These are phyloP conservation scores for Flaveria linearis DNA, from an alignment of 129 eudicot genomes.

Conservation along the genomic window DNA sequence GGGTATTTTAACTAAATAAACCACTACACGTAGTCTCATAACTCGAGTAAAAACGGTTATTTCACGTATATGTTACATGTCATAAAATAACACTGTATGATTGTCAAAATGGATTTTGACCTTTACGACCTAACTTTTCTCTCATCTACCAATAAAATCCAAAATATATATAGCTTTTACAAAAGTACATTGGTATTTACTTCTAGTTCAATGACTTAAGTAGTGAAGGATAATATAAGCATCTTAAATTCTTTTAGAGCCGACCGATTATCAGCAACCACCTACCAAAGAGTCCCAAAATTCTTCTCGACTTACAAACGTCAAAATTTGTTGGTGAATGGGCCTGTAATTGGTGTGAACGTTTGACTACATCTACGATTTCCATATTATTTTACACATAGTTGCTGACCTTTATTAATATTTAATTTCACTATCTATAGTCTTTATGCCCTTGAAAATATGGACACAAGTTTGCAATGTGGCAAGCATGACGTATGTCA, in stretches of 20 bases:
- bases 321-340: constrained; percentile 10
- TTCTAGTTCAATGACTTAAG: constrained; percentile 6
- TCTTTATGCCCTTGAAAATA: neutral
- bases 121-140: too few relatives aligned
- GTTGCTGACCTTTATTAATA: neutral
- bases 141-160: neutral
- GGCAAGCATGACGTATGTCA: constrained; percentile 19
- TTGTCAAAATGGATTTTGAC: too few relatives aligned
- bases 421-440: neutral
- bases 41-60: too few relatives aligned
- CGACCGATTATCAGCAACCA: neutral
- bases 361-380: constrained; percentile 9
- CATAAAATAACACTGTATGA: too few relatives aligned
- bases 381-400: neutral
- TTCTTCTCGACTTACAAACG: neutral
- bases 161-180: neutral
- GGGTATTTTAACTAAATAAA: too few relatives aligned
- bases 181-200: neutral
- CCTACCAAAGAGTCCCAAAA: constrained; percentile 16
- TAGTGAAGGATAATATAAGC: neutral
- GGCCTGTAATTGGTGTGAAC: constrained; percentile 25
- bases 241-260: neutral
- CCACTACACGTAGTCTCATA: too few relatives aligned
- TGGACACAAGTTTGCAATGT: neutral
- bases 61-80: too few relatives aligned